These are phyloP conservation scores for Glebionis coronaria DNA, from an alignment of 129 eudicot species.

Conservation along the genomic window DNA sequence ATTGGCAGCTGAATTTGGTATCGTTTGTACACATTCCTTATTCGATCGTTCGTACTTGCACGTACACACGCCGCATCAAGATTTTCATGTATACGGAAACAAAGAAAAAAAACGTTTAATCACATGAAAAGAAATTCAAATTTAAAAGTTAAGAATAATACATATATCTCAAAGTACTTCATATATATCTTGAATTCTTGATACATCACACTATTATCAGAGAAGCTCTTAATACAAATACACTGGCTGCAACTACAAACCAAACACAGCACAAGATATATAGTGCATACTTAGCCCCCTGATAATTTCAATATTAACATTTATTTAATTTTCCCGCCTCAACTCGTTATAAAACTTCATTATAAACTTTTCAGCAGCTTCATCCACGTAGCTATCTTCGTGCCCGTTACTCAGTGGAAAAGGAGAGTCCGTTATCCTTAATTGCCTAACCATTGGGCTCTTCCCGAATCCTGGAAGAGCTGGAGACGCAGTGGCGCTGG, in stretches of 20 bases:
- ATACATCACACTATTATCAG: constrained; percentile 21
- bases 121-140: no score
- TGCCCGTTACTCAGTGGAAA: constrained; percentile 40
- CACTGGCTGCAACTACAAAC: constrained; percentile 35
- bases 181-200: neutral
- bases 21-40: constrained; percentile 8
- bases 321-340: constrained; percentile 35
- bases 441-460: constrained; percentile 60
- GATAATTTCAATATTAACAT: constrained; percentile 17
- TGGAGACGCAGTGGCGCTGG: constrained; percentile 51
- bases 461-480: constrained; percentile 44
- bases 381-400: constrained; percentile 53
- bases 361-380: constrained; percentile 67
- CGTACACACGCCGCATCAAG: no score
- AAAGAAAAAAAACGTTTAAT: no score
- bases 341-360: constrained; percentile 53
- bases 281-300: constrained; percentile 25
- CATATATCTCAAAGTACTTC: no score
- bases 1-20: constrained; percentile 13
- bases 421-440: constrained; percentile 78
- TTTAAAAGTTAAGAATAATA: no score
- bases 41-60: no score
- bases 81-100: no score
- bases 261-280: constrained; percentile 32
- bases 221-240: constrained; percentile 30